Percentiles rank a stretch among this genome's conserved stretches.
phyloP scores from a whole-genome alignment of 176 grass and related monocot genomes.

The Puccinellia tenuiflora region DNA sequence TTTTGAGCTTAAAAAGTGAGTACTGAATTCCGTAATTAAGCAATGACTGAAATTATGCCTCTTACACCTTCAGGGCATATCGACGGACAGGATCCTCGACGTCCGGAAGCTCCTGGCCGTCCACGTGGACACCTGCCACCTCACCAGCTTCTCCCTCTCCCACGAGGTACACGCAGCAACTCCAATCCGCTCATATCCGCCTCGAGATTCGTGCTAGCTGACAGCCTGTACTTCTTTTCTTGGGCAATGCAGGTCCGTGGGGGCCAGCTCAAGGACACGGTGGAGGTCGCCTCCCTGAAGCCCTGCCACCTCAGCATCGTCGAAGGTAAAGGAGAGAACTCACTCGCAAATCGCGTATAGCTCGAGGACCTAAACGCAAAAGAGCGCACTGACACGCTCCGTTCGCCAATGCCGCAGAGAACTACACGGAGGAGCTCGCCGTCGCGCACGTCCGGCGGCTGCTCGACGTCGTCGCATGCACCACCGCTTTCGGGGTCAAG shows the following conservation, averaged over 20 bases:
- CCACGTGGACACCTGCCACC: slow-evolving; percentile 88
- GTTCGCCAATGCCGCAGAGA: slow-evolving; percentile 42
- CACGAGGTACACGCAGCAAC: slow-evolving; percentile 53
- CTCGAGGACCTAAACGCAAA: background rate
- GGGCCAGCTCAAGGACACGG: slow-evolving; percentile 61
- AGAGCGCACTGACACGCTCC: background rate
- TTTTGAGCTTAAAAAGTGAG: background rate
- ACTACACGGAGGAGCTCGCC: slow-evolving; percentile 90
- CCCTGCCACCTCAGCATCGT: slow-evolving; percentile 76
- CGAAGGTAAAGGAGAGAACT: slow-evolving; percentile 42
- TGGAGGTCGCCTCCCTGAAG: slow-evolving; percentile 69
- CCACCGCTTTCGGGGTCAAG: slow-evolving; percentile 58
- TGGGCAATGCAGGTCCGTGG: slow-evolving; percentile 55
- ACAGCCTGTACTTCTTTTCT: background rate
- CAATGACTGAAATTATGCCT: background rate
- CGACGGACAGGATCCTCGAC: slow-evolving; percentile 82
- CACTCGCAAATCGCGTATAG: background rate
- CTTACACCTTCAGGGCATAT: slow-evolving; percentile 54
- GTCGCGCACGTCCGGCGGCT: slow-evolving; percentile 70
- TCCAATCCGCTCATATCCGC: background rate
- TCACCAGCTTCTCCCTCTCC: slow-evolving; percentile 77
- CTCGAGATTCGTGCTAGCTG: slow-evolving; percentile 13
- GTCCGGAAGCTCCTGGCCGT: slow-evolving; percentile 68
- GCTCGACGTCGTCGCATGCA: slow-evolving; percentile 87
- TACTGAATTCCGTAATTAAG: too few species aligned